Base-by-base conservation (phyloP, 768 basidiomycete species). In the Psilocybe tampanensis region DNA sequence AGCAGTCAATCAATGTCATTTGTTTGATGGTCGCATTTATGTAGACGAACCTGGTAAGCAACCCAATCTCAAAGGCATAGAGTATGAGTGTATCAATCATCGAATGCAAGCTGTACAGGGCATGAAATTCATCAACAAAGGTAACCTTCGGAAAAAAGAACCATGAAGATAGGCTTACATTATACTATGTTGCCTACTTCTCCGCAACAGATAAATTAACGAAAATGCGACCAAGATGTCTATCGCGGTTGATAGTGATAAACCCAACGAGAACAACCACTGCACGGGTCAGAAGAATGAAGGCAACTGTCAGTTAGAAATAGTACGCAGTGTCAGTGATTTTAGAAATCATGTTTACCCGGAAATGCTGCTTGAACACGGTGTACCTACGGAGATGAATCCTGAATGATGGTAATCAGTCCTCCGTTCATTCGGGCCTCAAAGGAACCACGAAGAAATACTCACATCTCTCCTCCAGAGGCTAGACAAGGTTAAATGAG, bases 221-320 rank as follows among this genome's bases (percentile, higher is more conserved):
- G 74, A 74, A 0, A 65, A 68, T 0, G 81, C 77, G 57, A 83
- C 74, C 19, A 82, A 44, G 26, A 83, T 64, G 58, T 83, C 82
- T 3, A 80, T 73, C 8, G 70, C 66, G 2, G 76, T 75, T 2
- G 81, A 83, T 41, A 83, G 67, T 2, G 78, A 74, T 21, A 83
- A 69, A 4, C 82, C 82, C 18, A 77, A 68, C 11, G 80, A 80
- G 54, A 82, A 81, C n/a, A 81, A 61, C 80, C 80, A 82, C 81
- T 82, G 51, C 23, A 39, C 36, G 36, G 4, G 36, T 3, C 15
- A 45, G 33, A 19, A 36, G 44, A 26, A 7, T 24, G 34, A 17
- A 52, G 24, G 17, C 8, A 51, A 15, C 19, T 19, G 22, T 32
- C n/a, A 44, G 24, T 45, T 19, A 22, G 42, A 43, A 17, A 18